Base-by-base conservation (phyloP, 257 asterid genomes). In the Penstemon barbatus region DNA sequence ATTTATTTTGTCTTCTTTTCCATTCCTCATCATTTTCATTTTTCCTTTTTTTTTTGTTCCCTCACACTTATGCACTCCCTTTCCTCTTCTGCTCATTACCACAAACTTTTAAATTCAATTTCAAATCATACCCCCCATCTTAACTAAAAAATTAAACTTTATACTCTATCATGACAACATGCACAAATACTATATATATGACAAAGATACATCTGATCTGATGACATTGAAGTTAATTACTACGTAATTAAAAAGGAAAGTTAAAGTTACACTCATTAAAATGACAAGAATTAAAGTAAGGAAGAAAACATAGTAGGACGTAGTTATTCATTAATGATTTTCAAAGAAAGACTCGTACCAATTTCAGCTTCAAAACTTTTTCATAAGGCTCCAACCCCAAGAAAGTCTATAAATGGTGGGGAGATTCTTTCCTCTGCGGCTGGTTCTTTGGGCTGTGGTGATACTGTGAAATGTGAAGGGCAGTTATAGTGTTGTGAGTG, bases 331-430 rank as follows among this genome's bases (percentile, higher is more conserved):
- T 18, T 68, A 68, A 57, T 45, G 36, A 42, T 52, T 43, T 43
- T 25, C 33, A 25, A 25, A 25, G 42, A 57, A 57, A 13, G 40
- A 62, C 70, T 68, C 58, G 64, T 65, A 51, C 69, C 70, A 74
- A 15, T 50, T 49, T 66, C 43, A 58, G 70, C 73, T 75, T 25
- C 33, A 25, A 25, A 25, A 25, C 33, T 9, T 12, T 12, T 76
- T 82, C 80, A 88, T 61, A 68, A 75, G 80, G 92, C 89, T 70
- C 96, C 97, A 11, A 91, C 97, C 48, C 97, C 97, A 13, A 91
- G 97, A 75, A 91, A 91, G 81, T 91, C 97, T 81, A 91, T 91
- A 79, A 89, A 91, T 61, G 85, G 82, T 58, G 92, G 86, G 69
- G 83, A 72, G 68, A 77, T 71, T 63, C 74, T 75, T 68, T 77